Base-by-base conservation (phyloP, 371 early-diverging fungal species). In the Mucor irregularis region DNA sequence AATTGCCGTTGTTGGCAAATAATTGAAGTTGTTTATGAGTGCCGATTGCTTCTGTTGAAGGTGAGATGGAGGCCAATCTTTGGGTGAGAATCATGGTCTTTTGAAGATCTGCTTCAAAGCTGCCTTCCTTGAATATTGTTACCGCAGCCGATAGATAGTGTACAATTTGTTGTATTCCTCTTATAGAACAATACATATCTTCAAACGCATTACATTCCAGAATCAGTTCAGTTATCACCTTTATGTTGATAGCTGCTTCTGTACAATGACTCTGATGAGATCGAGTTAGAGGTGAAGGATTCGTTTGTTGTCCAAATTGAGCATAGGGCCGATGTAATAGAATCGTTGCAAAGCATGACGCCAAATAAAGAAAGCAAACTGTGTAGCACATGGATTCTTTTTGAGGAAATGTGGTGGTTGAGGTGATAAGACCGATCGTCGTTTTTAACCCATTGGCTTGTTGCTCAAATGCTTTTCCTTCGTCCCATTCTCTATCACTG, bases 141-240 rank as follows among this genome's bases (percentile, higher is more conserved):
- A 66, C 49, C 1, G 76, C 71, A 3, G 76, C 71, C 8, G 76
- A 66, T 4, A 76, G 31, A 45, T 71, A 76, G 43, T 76, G 68
- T n/a, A 76, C 43, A 8, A 68, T 64, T 39, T 76, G 70, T 16
- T 73, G 76, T 0, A 73, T 58, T 0, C 76, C 76, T 26, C 76
- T 66, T 13, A 76, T 58, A 3, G 67, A 59, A 49, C 73, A 73
- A 61, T 73, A 71, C 37, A 76, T 56, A 40, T 68, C 66, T 42
- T 64, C 73, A 24, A 62, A 30, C 0, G 71, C 71, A 31, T 61
- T 50, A 9, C 61, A 61, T 31, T 58, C 51, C 3, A 75, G 24
- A 4, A 75, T 37, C 9, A 56, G 46, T 16, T 65, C 65, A 1
- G 58, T 61, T 4, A 69, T 58, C 1, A 49, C 42, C 2, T 65